A percentile compares a stretch with the other conserved stretches of the same genome.
Evolutionary conservation across 2,329 filamentous ascomycete genomes (phyloP).

Genomic region (Periconia sp.): DNA sequence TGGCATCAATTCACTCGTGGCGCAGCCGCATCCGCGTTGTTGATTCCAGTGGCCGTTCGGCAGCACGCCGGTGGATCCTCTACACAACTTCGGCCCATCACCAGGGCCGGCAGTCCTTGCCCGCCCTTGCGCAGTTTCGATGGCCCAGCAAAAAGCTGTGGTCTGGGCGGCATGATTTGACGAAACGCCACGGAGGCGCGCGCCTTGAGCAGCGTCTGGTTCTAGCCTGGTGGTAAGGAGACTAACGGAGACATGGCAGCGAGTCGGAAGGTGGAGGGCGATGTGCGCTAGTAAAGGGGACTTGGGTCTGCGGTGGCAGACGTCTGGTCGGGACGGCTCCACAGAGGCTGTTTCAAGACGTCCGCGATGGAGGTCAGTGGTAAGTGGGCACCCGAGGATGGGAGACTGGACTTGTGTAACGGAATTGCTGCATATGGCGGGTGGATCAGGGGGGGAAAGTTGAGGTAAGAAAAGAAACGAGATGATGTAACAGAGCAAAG

Average conservation of each 20-base stretch:
- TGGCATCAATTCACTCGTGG: background rate
- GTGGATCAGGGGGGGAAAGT: background rate
- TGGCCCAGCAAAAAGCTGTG: too few species aligned
- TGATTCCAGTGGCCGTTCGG: background rate
- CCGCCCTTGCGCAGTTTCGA: background rate
- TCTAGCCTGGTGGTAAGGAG: background rate
- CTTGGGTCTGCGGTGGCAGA: background rate
- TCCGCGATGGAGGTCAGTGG: slow-evolving; percentile 7
- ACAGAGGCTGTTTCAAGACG: slow-evolving; percentile 14
- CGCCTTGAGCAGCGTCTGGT: background rate
- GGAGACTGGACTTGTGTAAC: slow-evolving; percentile 2
- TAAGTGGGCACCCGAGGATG: background rate
- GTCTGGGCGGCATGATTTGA: background rate
- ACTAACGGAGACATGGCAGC: too few species aligned
- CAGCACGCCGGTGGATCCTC: slow-evolving; percentile 1
- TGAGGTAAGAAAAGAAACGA: slow-evolving; percentile 1
- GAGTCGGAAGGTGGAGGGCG: too few species aligned
- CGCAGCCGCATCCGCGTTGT: background rate
- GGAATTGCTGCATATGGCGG: background rate
- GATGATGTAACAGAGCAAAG: too few species aligned
- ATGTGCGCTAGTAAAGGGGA: background rate
- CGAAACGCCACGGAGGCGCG: background rate
- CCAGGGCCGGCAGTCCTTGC: background rate
- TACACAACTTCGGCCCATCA: background rate
- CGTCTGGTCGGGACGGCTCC: slow-evolving; percentile 3